Percentiles rank a stretch among this genome's conserved stretches.
phyloP scores from a whole-genome alignment of 1,139 yeast species.

The Lodderomyces oxycetoniae region DNA sequence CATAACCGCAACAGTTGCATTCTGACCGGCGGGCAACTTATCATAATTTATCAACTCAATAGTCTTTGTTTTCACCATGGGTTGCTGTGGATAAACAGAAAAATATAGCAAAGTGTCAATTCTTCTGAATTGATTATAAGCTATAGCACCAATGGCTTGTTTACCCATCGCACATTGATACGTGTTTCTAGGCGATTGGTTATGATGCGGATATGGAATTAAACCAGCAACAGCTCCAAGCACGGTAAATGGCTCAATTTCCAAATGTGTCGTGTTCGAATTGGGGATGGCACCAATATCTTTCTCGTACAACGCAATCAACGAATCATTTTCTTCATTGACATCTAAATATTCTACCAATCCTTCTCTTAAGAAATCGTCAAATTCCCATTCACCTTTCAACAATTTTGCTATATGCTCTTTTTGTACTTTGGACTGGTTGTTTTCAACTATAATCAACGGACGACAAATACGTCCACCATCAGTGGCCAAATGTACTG shows the following conservation, averaged over 20 bases:
- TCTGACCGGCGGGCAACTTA: slow-evolving; percentile 97
- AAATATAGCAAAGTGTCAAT: slow-evolving; percentile 89
- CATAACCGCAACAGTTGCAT: slow-evolving; percentile 99
- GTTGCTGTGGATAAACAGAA: slow-evolving; percentile 98
- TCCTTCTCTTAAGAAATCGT: slow-evolving; percentile 81
- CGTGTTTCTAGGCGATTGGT: slow-evolving; percentile 97
- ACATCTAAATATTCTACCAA: slow-evolving; percentile 95
- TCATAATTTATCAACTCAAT: slow-evolving; percentile 94
- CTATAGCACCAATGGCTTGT: slow-evolving; percentile 99
- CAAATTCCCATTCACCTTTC: slow-evolving; percentile 74
- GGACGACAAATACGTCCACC: slow-evolving; percentile 99
- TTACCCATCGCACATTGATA: slow-evolving; percentile 99
- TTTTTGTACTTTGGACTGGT: slow-evolving; percentile 64
- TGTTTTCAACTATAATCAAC: slow-evolving; percentile 72
- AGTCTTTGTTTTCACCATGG: slow-evolving; percentile 97
- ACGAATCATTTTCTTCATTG: slow-evolving; percentile 94
- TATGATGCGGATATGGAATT: slow-evolving; percentile 99
- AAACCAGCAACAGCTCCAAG: slow-evolving; percentile 98
- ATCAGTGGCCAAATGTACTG: slow-evolving; percentile 97
- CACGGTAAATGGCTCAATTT: slow-evolving; percentile 94
- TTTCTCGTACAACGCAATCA: slow-evolving; percentile 83
- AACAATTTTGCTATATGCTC: slow-evolving; percentile 61
- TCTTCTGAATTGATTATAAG: slow-evolving; percentile 91
- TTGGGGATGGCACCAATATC: slow-evolving; percentile 24
- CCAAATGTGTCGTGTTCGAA: slow-evolving; percentile 74